Percentiles rank a stretch among this genome's conserved stretches.
Evolutionary conservation across 2,329 filamentous ascomycete genomes (phyloP).

Genomic region (Monilinia aucupariae): DNA sequence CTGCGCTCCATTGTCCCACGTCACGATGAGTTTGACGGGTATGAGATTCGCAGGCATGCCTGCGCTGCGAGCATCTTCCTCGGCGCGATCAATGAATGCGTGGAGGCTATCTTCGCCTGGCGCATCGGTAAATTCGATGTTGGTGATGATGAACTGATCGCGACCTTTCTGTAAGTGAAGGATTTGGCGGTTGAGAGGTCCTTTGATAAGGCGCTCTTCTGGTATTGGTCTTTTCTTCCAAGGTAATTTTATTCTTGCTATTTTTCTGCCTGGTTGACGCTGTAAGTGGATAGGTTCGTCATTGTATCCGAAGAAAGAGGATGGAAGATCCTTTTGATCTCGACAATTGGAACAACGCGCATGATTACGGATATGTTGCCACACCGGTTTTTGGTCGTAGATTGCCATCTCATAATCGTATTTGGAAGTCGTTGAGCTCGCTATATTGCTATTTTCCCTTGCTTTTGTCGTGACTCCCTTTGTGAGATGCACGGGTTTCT

Average conservation of each 20-base stretch:
- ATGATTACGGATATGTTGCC: no score
- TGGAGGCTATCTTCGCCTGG: not conserved
- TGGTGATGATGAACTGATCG: not conserved
- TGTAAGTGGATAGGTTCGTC: no score
- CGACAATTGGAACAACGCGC: not conserved
- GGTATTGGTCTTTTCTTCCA: not conserved
- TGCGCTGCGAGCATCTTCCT: not conserved
- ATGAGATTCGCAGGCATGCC: not conserved
- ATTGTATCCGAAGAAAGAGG: no score
- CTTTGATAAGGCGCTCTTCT: not conserved
- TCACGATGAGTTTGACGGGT: not conserved
- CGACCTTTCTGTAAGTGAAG: not conserved
- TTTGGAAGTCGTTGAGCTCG: no score
- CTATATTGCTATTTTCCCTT: no score
- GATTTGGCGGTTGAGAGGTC: not conserved
- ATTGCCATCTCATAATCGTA: no score
- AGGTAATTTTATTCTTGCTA: not conserved
- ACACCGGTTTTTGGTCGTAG: no score
- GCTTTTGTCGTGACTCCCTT: no score
- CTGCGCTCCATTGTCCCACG: not conserved
- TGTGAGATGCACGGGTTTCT: no score
- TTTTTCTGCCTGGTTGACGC: no score
- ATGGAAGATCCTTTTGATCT: not conserved
- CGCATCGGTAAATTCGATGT: constrained; percentile 1
- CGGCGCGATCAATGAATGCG: constrained; percentile 1